A percentile compares a stretch with the other conserved stretches of the same genome.
Evolutionary conservation across 148 eudicot genomes (phyloP).

Genomic region (Linanthus parryae): DNA sequence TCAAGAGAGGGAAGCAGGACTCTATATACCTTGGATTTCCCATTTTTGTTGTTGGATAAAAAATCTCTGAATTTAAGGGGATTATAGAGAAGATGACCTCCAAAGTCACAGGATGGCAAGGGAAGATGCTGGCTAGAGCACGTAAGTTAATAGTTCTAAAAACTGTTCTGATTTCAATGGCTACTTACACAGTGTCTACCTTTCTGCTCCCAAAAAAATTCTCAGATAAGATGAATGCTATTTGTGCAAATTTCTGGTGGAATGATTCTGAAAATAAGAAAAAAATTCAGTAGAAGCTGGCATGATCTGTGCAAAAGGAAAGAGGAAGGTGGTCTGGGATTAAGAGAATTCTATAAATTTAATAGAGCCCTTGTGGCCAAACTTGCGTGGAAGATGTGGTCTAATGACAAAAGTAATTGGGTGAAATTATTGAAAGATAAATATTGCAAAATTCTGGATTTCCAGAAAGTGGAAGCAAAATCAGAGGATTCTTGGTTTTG

Average conservation of each 20-base stretch:
- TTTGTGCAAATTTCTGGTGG: neutral
- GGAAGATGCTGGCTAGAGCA: neutral
- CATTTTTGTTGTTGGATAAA: neutral
- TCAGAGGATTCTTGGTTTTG: too few species aligned
- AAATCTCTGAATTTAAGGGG: neutral
- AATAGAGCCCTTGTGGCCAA: neutral
- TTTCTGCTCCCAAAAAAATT: neutral
- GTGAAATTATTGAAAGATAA: too few species aligned
- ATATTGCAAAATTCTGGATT: too few species aligned
- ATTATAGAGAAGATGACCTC: neutral
- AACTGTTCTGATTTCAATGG: neutral
- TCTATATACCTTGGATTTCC: neutral
- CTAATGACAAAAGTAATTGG: too few species aligned
- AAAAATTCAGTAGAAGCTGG: neutral
- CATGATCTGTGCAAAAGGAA: neutral
- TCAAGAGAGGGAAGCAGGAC: too few species aligned
- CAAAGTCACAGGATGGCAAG: neutral
- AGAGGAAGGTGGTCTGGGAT: neutral
- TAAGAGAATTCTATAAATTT: neutral
- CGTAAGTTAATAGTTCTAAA: neutral
- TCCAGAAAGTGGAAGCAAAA: too few species aligned
- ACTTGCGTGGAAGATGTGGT: too few species aligned
- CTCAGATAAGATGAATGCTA: neutral
- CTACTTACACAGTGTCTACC: neutral
- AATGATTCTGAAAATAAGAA: neutral